Percentiles rank a stretch among this genome's conserved stretches.
Conservation (phyloP, 768 basidiomycete genomes). For the Suillus americanus region DNA sequence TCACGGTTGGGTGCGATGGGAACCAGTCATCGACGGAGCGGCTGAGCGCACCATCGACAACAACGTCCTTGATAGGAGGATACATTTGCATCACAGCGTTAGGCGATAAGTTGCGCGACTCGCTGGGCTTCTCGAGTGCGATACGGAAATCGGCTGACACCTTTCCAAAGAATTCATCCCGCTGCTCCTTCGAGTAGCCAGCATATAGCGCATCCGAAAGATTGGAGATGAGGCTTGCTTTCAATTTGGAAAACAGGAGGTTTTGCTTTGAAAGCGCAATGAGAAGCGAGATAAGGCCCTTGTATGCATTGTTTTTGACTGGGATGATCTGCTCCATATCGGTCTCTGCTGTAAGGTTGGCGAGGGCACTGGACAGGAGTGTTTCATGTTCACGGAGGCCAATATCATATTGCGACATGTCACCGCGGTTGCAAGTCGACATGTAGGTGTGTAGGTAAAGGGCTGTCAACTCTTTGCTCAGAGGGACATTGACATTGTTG, state of each 20-base stretch:
- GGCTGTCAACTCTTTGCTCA: slow-evolving; percentile 27
- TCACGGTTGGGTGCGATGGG: slow-evolving; percentile 26
- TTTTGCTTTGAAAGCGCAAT: slow-evolving; percentile 36
- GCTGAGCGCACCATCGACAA: slow-evolving; percentile 26
- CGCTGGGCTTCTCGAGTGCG: neutral
- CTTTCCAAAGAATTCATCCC: slow-evolving; percentile 23
- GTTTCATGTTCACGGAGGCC: slow-evolving; percentile 42
- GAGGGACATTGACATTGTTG: neutral
- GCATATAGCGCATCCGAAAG: slow-evolving; percentile 28
- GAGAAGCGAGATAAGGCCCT: slow-evolving; percentile 43
- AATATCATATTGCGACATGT: slow-evolving; percentile 31
- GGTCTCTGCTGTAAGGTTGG: slow-evolving; percentile 22
- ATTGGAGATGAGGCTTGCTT: slow-evolving; percentile 18
- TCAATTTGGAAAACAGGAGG: slow-evolving; percentile 29
- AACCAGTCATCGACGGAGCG: slow-evolving; percentile 35
- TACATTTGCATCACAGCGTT: slow-evolving; percentile 11
- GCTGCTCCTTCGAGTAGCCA: slow-evolving; percentile 16
- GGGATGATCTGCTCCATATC: slow-evolving; percentile 9
- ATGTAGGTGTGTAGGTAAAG: slow-evolving; percentile 48
- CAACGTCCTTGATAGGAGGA: slow-evolving; percentile 13
- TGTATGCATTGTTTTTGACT: slow-evolving; percentile 33
- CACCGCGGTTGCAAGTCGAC: slow-evolving; percentile 30
- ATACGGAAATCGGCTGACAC: slow-evolving; percentile 2
- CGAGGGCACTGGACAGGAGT: slow-evolving; percentile 40
- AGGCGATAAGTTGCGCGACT: neutral